Percentiles rank a stretch among this genome's conserved stretches.
These are phyloP conservation scores for Yamadazyma trypodendri DNA, from an alignment of 1,139 yeast genomes.

Conservation along the genomic window DNA sequence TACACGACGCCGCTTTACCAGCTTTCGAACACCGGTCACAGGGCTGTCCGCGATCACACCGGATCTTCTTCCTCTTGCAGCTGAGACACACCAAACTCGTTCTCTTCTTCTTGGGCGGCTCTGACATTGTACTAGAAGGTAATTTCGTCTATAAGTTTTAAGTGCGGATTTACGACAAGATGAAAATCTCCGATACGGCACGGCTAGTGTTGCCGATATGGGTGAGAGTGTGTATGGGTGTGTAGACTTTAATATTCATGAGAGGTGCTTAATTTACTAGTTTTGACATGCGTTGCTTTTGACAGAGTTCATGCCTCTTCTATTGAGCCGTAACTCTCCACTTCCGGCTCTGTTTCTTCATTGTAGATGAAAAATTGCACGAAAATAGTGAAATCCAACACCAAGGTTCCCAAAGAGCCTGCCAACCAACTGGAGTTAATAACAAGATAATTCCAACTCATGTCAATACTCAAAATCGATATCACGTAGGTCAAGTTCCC, in stretches of 20 bases:
- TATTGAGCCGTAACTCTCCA: slow-evolving; percentile 7
- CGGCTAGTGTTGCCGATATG: too few species aligned
- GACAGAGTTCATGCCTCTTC: slow-evolving; percentile 1
- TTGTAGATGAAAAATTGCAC: slow-evolving; percentile 83
- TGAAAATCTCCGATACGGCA: background rate
- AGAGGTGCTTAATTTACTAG: too few species aligned
- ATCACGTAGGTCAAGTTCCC: slow-evolving; percentile 90
- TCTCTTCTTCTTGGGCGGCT: slow-evolving; percentile 23
- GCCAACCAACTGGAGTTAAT: slow-evolving; percentile 91
- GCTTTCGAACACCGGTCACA: slow-evolving; percentile 35
- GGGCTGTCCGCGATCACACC: slow-evolving; percentile 37
- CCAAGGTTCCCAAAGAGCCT: slow-evolving; percentile 86
- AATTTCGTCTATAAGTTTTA: too few species aligned
- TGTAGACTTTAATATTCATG: too few species aligned
- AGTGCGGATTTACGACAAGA: background rate
- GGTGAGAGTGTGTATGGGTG: too few species aligned
- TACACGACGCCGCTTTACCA: slow-evolving; percentile 22
- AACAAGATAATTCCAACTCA: slow-evolving; percentile 65
- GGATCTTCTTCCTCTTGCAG: slow-evolving; percentile 36
- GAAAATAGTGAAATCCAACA: slow-evolving; percentile 81
- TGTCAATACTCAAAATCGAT: slow-evolving; percentile 75
- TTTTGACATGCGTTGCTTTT: too few species aligned
- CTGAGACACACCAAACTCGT: slow-evolving; percentile 35
- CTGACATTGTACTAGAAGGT: too few species aligned
- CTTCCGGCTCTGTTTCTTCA: slow-evolving; percentile 20